These are phyloP conservation scores for Larix kaempferi DNA, from an alignment of 75 land plant species.

Conservation along the genomic window DNA sequence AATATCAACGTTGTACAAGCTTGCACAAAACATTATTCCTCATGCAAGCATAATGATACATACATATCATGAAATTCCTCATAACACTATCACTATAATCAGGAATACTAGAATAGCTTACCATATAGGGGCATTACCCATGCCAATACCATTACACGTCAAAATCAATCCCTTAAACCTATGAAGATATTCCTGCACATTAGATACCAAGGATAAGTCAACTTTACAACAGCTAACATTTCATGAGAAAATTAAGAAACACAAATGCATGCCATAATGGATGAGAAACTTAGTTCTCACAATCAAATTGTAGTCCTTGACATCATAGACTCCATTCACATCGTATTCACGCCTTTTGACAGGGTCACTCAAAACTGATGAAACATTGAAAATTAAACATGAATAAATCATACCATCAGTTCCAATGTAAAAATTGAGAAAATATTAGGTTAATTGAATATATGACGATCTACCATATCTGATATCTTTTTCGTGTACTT, in stretches of 20 bases:
- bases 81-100: not conserved
- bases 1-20: not conserved
- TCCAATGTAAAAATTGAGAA: not conserved
- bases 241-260: not conserved
- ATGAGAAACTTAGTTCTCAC: constrained; percentile 28
- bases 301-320: constrained; percentile 68
- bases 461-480: not conserved
- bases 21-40: not conserved
- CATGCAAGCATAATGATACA: not conserved
- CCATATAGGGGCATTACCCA: constrained; percentile 46
- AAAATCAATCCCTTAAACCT: constrained; percentile 89
- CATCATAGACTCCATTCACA: constrained; percentile 55
- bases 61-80: not conserved
- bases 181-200: constrained; percentile 72
- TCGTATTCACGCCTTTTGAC: constrained; percentile 73
- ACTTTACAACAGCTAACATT: not conserved
- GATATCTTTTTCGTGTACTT: too few species aligned
- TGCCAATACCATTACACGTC: constrained; percentile 91
- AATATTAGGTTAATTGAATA: not conserved
- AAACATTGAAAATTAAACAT: constrained; percentile 12
- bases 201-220: not conserved
- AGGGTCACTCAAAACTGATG: constrained; percentile 87
- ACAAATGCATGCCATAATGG: not conserved
- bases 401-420: not conserved
- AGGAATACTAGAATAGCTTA: constrained; percentile 12